Evolutionary conservation across 1,139 yeast genomes (phyloP), one percentile per base, ranked within the genome.

Genomic region (Lodderomyces jiufengensis): DNA sequence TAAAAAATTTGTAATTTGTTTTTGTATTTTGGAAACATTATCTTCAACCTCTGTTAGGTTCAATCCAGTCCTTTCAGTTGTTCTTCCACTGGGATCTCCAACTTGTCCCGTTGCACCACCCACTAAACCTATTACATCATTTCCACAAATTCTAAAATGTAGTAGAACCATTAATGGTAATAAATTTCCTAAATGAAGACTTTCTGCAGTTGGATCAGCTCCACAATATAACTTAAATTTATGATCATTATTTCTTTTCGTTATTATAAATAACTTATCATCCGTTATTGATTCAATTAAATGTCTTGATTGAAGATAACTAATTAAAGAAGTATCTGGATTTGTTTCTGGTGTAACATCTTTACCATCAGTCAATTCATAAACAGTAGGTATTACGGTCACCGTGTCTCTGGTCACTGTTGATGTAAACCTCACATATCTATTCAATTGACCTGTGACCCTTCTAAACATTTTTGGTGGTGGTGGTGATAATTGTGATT

Each of bases 61-160:
- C 63, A 90, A 69, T 9, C 61, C 66, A 3, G 63, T 57, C 41
- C 99, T 70, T 51, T 87, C 97, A 0, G 88, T 76, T 1, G 72
- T 63, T 48, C 97, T 70, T 0, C 98, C 98, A 40, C 96, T 86
- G 2, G 98, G 99, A 57, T 92, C 99, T 5, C 99, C 99, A 2
- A 92, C 95, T 11, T 78, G 76, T 3, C 97, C 97, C 0, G 99
- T 92, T 8, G 97, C 98, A n/a, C 97, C 98, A 8, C 98, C 98
- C 6, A 92, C 86, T 10, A 94, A 58, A 0, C 94, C 88, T 9
- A 80, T 78, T 9, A 87, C 78, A 46, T 77, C 76, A 54, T 90
- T 95, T 1, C 98, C 98, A 24, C 94, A 65, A 26, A 90, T 62
- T 45, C 78, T 78, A 56, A 88, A 90, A 55, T 94, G 97, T 32